A percentile compares a stretch with the other conserved stretches of the same genome.
These are phyloP conservation scores for Boletus subluridellus DNA, from an alignment of 1,284 basidiomycete genomes.

Conservation along the genomic window DNA sequence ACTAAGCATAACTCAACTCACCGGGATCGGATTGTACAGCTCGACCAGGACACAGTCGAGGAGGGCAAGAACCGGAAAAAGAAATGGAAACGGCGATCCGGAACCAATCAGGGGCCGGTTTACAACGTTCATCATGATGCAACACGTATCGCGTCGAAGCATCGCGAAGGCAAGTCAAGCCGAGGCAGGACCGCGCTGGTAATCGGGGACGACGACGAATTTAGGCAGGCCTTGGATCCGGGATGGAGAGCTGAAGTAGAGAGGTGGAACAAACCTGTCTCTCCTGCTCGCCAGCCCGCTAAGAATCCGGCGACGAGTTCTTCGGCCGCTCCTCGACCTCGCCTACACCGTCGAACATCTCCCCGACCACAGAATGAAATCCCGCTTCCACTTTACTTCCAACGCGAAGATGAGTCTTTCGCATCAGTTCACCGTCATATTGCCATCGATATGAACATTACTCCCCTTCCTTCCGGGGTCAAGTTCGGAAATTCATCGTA, in stretches of 20 bases:
- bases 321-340: constrained; percentile 8
- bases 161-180: constrained; percentile 14
- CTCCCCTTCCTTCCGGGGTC: constrained; percentile 47
- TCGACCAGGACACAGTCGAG: constrained; percentile 1
- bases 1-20: constrained; percentile 6
- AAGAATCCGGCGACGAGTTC: background rate
- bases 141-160: constrained; percentile 30
- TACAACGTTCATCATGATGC: constrained; percentile 26
- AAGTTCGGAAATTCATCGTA: constrained; percentile 50
- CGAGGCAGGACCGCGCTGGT: constrained; percentile 13
- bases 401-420: constrained; percentile 5
- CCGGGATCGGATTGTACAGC: background rate
- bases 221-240: constrained; percentile 45
- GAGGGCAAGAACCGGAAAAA: constrained; percentile 14
- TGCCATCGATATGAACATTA: constrained; percentile 48
- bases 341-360: constrained; percentile 17
- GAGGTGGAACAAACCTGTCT: constrained; percentile 30
- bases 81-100: constrained; percentile 9
- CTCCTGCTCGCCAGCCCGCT: constrained; percentile 16
- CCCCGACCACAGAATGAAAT: constrained; percentile 12
- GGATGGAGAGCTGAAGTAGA: constrained; percentile 34
- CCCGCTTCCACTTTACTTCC: constrained; percentile 17
- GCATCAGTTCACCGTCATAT: constrained; percentile 24
- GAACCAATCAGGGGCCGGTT: constrained; percentile 15
- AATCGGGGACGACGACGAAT: constrained; percentile 40